Evolutionary conservation across 257 asterid genomes (phyloP), one percentile per base, ranked within the genome.

Genomic region (Solanum chiquidenum): DNA sequence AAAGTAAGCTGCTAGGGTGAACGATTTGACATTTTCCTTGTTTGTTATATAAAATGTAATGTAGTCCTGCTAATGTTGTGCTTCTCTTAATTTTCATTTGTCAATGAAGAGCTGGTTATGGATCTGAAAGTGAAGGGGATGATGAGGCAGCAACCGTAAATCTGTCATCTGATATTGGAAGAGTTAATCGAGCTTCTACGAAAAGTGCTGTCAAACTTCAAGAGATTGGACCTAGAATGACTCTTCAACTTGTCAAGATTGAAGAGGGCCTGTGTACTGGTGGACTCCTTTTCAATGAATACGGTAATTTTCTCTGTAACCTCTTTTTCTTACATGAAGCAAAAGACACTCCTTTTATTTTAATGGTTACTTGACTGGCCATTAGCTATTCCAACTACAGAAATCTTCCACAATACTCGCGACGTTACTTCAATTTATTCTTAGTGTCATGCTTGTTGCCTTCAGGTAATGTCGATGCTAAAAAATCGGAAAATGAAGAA

Each of bases 121-220:
- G 97, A 87, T 97, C 99, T 29, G 99, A 97, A 90, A 97, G 99
- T 89, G 99, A 97, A 92, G 92, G 69, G 40, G 99, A 97, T 77
- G 99, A 97, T 74, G 98, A 96, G 89, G 98, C 98, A 44, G 97
- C 98, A 49, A 94, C 95, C 77, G 98, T 96, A 34, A 95, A 92
- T 87, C 87, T 96, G 85, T 89, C 98, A 16, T 79, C 85, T 62
- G 98, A 94, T 90, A 87, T 95, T 90, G 98, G 96, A 87, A 94
- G 99, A 91, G 91, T 93, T 69, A 96, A 95, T 76, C 94, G 93
- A 35, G 98, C 98, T 55, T 85, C 98, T 75, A 93, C 93, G 60
- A 94, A 94, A 93, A 96, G 99, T 76, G 98, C 99, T 13, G 96
- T 96, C 89, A 95, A 91, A 90, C 98, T 96, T 88, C 98, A 96